phyloP scores from a whole-genome alignment of 768 basidiomycete genomes.

The Hydnomerulius pinastri region DNA sequence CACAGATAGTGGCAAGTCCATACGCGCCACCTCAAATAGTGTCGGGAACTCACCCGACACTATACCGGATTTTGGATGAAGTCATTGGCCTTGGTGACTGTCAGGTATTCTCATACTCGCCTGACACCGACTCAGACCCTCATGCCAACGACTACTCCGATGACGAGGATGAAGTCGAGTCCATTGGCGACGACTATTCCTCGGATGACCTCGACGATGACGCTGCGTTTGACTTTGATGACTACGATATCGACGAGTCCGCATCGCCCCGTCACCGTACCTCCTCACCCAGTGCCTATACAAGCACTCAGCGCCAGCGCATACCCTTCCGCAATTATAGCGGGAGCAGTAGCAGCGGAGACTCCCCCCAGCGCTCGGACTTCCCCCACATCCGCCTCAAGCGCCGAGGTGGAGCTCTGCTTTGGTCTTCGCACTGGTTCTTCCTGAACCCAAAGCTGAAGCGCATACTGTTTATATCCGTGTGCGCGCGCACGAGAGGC shows the following conservation, averaged over 20 bases:
- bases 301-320: slow-evolving; percentile 6
- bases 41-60: slow-evolving; percentile 83
- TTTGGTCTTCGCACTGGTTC: slow-evolving; percentile 98
- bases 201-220: slow-evolving; percentile 74
- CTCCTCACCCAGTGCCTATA: slow-evolving; percentile 9
- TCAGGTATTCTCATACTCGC: slow-evolving; percentile 93
- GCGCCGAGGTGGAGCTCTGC: slow-evolving; percentile 69
- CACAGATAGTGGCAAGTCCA: slow-evolving; percentile 60
- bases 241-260: slow-evolving; percentile 70
- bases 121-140: slow-evolving; percentile 93
- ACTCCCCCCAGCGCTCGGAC: slow-evolving; percentile 35
- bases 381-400: slow-evolving; percentile 51
- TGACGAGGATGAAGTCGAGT: slow-evolving; percentile 74
- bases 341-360: slow-evolving; percentile 36
- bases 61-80: slow-evolving; percentile 87
- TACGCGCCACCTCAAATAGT: slow-evolving; percentile 71
- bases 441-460: slow-evolving; percentile 93
- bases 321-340: slow-evolving; percentile 31
- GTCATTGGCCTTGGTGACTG: slow-evolving; percentile 89
- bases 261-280: slow-evolving; percentile 11
- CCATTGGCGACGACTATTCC: slow-evolving; percentile 68
- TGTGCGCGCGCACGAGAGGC: slow-evolving; percentile 82
- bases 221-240: slow-evolving; percentile 75
- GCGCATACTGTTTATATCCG: slow-evolving; percentile 87
- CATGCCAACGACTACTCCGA: slow-evolving; percentile 83